Conservation (phyloP, 2,329 filamentous ascomycete genomes). For the Botryotinia globosa region DNA sequence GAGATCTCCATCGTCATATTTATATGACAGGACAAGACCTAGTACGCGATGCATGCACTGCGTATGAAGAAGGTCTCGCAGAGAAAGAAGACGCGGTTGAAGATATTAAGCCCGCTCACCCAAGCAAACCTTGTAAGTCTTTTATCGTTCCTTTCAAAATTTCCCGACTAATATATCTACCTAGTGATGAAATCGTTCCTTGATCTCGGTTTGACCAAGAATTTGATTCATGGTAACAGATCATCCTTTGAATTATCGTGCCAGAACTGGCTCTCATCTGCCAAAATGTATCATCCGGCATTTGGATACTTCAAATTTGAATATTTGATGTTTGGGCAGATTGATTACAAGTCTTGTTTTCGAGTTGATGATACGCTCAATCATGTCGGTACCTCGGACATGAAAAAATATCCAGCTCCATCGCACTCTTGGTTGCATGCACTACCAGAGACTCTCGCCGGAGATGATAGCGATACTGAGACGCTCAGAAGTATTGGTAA, state of each 20-base stretch:
- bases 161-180: background rate
- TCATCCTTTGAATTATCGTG: background rate
- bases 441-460: too few relatives aligned
- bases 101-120: background rate
- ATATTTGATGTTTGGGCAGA: background rate
- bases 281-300: background rate
- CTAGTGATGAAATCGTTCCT: background rate
- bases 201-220: background rate
- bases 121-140: background rate
- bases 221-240: background rate
- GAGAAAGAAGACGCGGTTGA: background rate
- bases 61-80: background rate
- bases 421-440: background rate
- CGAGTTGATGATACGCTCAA: accelerated
- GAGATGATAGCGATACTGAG: background rate
- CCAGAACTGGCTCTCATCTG: background rate
- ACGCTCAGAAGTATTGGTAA: too few relatives aligned
- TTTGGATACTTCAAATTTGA: background rate
- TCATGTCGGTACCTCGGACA: accelerated
- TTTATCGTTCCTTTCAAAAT: accelerated
- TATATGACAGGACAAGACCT: background rate
- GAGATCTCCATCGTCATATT: background rate
- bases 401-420: background rate
- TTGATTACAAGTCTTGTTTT: background rate
- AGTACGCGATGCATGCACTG: background rate